These are phyloP conservation scores for Triticum timopheevii DNA, from an alignment of 176 grass and related monocot genomes.

Conservation along the genomic window DNA sequence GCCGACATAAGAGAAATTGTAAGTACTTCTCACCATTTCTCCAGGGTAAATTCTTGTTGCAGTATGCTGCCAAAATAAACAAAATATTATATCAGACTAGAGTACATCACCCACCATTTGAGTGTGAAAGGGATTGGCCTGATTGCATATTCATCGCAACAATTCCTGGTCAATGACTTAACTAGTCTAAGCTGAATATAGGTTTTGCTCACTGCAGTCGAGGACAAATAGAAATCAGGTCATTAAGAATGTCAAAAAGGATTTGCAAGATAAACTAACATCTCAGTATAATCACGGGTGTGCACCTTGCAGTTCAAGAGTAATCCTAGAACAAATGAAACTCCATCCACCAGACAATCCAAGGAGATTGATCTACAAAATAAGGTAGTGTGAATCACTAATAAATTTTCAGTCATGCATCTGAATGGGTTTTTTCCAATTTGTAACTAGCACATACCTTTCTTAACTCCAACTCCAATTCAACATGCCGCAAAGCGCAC, in stretches of 20 bases:
- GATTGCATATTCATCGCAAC: background rate
- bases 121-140: background rate
- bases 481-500: background rate
- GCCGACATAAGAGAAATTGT: background rate
- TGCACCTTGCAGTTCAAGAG: background rate
- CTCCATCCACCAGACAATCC: background rate
- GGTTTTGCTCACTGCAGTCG: background rate
- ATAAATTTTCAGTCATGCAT: background rate
- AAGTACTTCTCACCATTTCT: background rate
- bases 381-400: background rate
- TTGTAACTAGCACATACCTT: slow-evolving; percentile 1
- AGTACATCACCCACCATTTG: background rate
- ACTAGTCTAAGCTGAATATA: background rate
- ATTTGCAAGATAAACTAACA: background rate
- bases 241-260: background rate
- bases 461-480: background rate
- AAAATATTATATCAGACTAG: background rate
- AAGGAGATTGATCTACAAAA: background rate
- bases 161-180: background rate
- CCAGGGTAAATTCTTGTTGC: background rate
- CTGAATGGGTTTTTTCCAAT: background rate
- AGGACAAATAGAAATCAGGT: background rate
- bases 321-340: background rate
- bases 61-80: background rate
- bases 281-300: background rate